These are phyloP conservation scores for Mercurialis annua DNA, from an alignment of 345 rosid species.

Conservation along the genomic window DNA sequence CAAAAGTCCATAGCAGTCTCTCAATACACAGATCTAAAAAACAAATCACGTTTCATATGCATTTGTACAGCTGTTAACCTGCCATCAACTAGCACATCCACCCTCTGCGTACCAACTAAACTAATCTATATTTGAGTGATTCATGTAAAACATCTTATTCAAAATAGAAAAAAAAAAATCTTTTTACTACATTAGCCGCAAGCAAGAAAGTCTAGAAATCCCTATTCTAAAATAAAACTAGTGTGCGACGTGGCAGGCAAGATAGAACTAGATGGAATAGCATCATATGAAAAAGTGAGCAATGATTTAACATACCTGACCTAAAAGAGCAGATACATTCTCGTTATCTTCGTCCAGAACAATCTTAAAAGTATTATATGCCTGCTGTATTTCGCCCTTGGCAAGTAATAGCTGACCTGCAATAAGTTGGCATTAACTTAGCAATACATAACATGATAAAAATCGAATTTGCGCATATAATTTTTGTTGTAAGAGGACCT, in stretches of 20 bases:
- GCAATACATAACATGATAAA: not conserved
- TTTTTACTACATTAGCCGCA: not conserved
- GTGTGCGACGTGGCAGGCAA: not conserved
- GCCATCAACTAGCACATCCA: not conserved
- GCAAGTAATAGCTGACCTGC: conserved; percentile 96
- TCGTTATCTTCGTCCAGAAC: conserved; percentile 72
- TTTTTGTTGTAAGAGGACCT: conserved; percentile 45
- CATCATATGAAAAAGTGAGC: too few relatives aligned
- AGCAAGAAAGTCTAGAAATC: not conserved
- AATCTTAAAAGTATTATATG: conserved; percentile 82
- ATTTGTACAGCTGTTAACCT: not conserved
- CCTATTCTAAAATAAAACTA: not conserved
- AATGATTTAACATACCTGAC: conserved; percentile 59
- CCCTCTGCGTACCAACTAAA: not conserved
- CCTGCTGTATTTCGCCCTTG: conserved; percentile 91
- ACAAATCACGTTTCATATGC: not conserved
- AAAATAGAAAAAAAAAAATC: not conserved
- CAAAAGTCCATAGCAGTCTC: not conserved
- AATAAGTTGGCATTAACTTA: conserved; percentile 15
- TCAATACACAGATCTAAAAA: not conserved
- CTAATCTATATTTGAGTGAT: not conserved
- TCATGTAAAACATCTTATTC: not conserved
- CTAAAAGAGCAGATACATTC: conserved; percentile 92
- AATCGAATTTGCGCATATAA: not conserved
- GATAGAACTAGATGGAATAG: not conserved